Conservation (phyloP, 2,329 filamentous ascomycete species). For the Pseudogymnoascus destructans region DNA sequence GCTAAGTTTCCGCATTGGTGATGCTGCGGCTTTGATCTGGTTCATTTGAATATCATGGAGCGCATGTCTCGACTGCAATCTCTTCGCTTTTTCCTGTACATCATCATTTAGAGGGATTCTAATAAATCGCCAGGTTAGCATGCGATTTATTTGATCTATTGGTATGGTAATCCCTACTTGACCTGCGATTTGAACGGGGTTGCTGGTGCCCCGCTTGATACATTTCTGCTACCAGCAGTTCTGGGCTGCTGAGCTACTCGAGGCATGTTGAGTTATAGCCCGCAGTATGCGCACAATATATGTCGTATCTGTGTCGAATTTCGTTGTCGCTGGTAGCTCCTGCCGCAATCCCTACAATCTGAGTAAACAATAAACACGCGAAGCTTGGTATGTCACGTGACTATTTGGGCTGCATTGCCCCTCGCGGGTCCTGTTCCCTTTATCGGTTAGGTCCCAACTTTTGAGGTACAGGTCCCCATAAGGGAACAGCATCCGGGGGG, state of each 20-base stretch:
- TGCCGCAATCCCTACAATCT: constrained; percentile 1
- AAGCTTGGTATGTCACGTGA: background rate
- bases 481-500: constrained; percentile 2
- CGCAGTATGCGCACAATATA: constrained; percentile 7
- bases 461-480: constrained; percentile 7
- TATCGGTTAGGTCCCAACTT: too few species aligned
- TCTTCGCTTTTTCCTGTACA: constrained; percentile 76
- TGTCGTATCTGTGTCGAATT: background rate
- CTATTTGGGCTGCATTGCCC: too few species aligned
- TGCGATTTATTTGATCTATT: background rate
- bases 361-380: constrained; percentile 8
- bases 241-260: constrained; percentile 37
- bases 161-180: constrained; percentile 20
- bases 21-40: constrained; percentile 71
- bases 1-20: constrained; percentile 53
- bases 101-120: constrained; percentile 97
- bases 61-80: constrained; percentile 75
- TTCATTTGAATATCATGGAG: constrained; percentile 85
- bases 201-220: constrained; percentile 26
- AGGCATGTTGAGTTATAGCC: constrained; percentile 32
- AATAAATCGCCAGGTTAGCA: constrained; percentile 6
- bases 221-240: constrained; percentile 29
- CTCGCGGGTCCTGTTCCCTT: too few species aligned
- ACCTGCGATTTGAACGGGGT: constrained; percentile 27
- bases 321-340: background rate